phyloP scores from a whole-genome alignment of 108 stramenopile genomes.

The Fragilaria crotonensis region DNA sequence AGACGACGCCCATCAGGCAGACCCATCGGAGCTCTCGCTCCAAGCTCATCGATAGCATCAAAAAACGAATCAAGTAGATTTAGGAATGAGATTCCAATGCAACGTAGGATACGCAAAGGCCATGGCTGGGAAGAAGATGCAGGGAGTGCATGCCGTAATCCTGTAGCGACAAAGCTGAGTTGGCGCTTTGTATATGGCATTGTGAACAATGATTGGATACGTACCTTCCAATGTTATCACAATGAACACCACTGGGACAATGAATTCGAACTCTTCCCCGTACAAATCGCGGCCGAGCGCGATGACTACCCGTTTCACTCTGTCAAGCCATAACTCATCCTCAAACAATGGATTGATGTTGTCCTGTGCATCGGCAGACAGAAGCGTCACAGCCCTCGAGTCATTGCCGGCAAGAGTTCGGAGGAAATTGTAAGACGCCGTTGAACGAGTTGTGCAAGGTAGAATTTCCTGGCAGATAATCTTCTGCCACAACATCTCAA shows the following conservation, averaged over 20 bases:
- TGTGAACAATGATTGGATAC: too few relatives aligned
- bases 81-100: constrained; percentile 52
- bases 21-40: constrained; percentile 12
- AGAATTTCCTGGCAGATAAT: constrained; percentile 68
- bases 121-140: constrained; percentile 28
- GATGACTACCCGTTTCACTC: constrained; percentile 38
- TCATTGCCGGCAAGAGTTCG: constrained; percentile 28
- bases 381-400: constrained; percentile 13
- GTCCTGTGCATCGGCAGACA: constrained; percentile 13
- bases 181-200: too few relatives aligned
- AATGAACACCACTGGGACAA: constrained; percentile 63
- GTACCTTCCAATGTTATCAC: constrained; percentile 56
- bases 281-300: constrained; percentile 55
- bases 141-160: constrained; percentile 35
- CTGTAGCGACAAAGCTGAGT: too few relatives aligned
- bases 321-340: constrained; percentile 58
- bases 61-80: constrained; percentile 35
- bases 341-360: constrained; percentile 46
- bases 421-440: constrained; percentile 30
- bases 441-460: constrained; percentile 53
- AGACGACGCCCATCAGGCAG: constrained; percentile 12
- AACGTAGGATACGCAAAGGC: constrained; percentile 51
- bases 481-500: constrained; percentile 60
- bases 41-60: constrained; percentile 20
- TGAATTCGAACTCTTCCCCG: constrained; percentile 54